Evolutionary conservation across 192 early-diverging fungal species (phyloP).

Genomic region (Mortierella antarctica): DNA sequence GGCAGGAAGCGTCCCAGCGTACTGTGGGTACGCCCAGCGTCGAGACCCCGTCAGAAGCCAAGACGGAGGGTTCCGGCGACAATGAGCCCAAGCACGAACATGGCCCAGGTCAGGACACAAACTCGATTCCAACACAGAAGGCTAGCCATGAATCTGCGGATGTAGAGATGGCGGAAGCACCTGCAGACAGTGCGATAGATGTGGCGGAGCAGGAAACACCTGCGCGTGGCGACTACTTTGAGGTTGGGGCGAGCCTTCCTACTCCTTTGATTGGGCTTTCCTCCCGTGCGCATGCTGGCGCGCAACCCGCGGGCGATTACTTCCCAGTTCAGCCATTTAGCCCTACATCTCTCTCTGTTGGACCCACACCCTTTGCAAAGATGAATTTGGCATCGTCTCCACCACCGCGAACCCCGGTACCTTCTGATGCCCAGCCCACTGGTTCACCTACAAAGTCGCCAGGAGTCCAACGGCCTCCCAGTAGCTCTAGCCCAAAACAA

Average conservation of each 20-base stretch:
- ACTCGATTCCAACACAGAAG: not conserved
- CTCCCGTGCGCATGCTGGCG: conserved; percentile 1
- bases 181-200: not conserved
- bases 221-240: conserved; percentile 27
- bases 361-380: conserved; percentile 43
- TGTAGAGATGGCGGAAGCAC: conserved; percentile 2
- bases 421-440: not conserved
- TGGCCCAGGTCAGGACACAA: not conserved
- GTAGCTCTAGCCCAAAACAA: conserved; percentile 8
- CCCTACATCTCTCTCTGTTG: conserved; percentile 35
- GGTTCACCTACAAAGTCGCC: conserved; percentile 15
- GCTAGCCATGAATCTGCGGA: not conserved
- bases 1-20: conserved; percentile 34
- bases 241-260: conserved; percentile 26
- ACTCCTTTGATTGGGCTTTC: conserved; percentile 38
- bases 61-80: not conserved
- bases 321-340: conserved; percentile 52
- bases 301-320: conserved; percentile 21
- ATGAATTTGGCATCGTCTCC: conserved; percentile 42
- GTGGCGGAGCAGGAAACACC: not conserved
- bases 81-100: not conserved
- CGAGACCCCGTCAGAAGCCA: not conserved
- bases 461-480: not conserved
- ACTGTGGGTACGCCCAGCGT: not conserved
- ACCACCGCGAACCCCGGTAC: conserved; percentile 7